Evolutionary conservation across 2,329 filamentous ascomycete genomes (phyloP), one percentile per base, ranked within the genome.

Genomic region (Thyridium curvatum): DNA sequence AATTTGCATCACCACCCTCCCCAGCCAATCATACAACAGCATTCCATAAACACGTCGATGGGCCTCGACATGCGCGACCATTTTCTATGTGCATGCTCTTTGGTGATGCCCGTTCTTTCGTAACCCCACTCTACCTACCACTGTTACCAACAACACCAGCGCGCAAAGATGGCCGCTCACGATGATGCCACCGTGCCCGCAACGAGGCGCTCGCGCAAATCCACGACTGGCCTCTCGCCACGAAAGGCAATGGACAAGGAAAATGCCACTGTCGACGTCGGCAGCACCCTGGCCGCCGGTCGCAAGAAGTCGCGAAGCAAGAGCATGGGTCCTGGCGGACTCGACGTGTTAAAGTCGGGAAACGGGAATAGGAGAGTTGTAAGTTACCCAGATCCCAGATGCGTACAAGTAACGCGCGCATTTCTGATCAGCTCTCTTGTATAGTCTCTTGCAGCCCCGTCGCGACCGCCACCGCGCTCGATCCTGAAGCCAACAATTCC

Each of bases 321-420:
- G 70, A 97, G 91, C 64, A 82, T 98, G 50, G 93, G 93, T 3
- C 91, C 93, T 13, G 93, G 91, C 37, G 89, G 90, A 18, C 65
- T 95, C 34, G 89, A 94, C 68, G 82, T 84, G 41, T 71, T 94
- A 40, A 89, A 84, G 59, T 75, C 83, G 54, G 77, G 75, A 33
- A 77, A 72, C 54, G 86, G 86, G 28, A 94, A 94, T 59, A 72
- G 86, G 52, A 78, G 86, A 60, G 85, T 88, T 67, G 88, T 93
- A 74, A 55, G 70, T 51, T 50, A 63, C 60, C 3, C 64, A 69
- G 34, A 34, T 39, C 32, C 29, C 16, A 18, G 14, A 3, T 34
- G 10, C 15, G 8, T 30, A 29, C 5, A 17, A 10, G 14, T 3
- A 4, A 7, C 26, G 32, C 18, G 28, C 42, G 32, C 18, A 18